phyloP scores from a whole-genome alignment of 768 basidiomycete genomes.

The Austroboletus eburneus region DNA sequence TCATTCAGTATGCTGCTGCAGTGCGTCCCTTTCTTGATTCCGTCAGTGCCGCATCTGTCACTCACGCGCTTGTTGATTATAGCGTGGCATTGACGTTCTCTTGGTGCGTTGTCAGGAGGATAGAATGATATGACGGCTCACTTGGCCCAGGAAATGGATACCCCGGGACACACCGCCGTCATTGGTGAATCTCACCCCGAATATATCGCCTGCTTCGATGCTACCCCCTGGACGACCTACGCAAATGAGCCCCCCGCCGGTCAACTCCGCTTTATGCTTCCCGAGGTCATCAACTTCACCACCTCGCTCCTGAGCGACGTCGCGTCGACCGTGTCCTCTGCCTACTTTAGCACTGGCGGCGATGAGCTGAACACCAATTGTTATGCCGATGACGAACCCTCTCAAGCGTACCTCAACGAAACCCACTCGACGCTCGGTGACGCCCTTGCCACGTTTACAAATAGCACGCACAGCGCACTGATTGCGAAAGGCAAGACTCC shows the following conservation, averaged over 20 bases:
- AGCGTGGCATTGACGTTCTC: constrained; percentile 73
- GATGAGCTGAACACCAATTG: constrained; percentile 74
- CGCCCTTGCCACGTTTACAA: constrained; percentile 60
- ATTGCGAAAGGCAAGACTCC: constrained; percentile 60
- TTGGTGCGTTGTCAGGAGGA: constrained; percentile 30
- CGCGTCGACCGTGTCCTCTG: constrained; percentile 49
- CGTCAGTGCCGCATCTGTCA: no score
- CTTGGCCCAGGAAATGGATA: constrained; percentile 64
- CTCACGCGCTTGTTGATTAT: constrained; percentile 4
- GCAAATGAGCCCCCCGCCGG: constrained; percentile 80
- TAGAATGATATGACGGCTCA: background rate
- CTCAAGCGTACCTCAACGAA: constrained; percentile 49
- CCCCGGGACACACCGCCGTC: constrained; percentile 73
- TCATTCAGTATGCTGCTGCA: constrained; percentile 65
- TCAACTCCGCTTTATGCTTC: constrained; percentile 69
- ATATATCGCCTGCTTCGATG: constrained; percentile 60
- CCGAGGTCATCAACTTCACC: constrained; percentile 58
- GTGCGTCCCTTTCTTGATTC: constrained; percentile 39
- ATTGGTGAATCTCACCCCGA: constrained; percentile 68
- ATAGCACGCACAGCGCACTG: constrained; percentile 55
- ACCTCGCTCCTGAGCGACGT: constrained; percentile 48
- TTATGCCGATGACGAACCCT: constrained; percentile 58
- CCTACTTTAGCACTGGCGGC: constrained; percentile 76
- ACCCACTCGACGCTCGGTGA: constrained; percentile 54
- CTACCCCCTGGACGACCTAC: constrained; percentile 54